Evolutionary conservation across 1,284 basidiomycete species (phyloP), one percentile per base, ranked within the genome.

Genomic region (Trichosporon sp.): DNA sequence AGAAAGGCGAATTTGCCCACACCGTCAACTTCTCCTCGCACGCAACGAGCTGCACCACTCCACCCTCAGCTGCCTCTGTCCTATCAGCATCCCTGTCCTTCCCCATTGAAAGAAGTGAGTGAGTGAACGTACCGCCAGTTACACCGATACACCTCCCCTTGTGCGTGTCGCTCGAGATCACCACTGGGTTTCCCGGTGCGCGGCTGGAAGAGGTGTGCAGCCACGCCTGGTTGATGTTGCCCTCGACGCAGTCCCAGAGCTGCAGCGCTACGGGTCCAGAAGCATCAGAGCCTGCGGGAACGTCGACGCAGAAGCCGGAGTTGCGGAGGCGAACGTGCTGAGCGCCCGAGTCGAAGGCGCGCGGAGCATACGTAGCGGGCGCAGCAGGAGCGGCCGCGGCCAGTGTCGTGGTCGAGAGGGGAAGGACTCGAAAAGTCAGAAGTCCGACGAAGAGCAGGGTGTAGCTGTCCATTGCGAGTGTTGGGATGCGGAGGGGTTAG

Each of bases 181-280:
- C 32, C 14, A 35, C 21, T 4, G 59, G 59, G 32, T 63, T 63
- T 32, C 59, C 59, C 3, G 59, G 14, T 1, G 59, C 32, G 5
- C 59, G 31, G 59, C 32, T 19, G 5, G 59, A 35, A 16, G 59
- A 37, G 14, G 31, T 63, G 14, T 35, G 59, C 16, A 5, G 32
- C 59, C 59, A 63, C 0, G 59, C 59, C 32, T 63, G 59, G 59
- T 63, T 63, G 5, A 32, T 37, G 32, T 63, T 63, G 5, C 32
- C 59, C 7, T 35, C 59, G 31, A 35, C 31, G 59, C 59, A 63
- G 16, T 35, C 16, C 59, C 59, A 63, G 32, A 63, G 59, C 59
- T 63, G 59, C 32, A 63, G 32, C 16, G 19, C 19, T 3, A 16
- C 59, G 10, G 31, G 59, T 2, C 16, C 7, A 4, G 16, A 4